Conservation (phyloP, 768 basidiomycete species). For the Mycena albidolilacea region DNA sequence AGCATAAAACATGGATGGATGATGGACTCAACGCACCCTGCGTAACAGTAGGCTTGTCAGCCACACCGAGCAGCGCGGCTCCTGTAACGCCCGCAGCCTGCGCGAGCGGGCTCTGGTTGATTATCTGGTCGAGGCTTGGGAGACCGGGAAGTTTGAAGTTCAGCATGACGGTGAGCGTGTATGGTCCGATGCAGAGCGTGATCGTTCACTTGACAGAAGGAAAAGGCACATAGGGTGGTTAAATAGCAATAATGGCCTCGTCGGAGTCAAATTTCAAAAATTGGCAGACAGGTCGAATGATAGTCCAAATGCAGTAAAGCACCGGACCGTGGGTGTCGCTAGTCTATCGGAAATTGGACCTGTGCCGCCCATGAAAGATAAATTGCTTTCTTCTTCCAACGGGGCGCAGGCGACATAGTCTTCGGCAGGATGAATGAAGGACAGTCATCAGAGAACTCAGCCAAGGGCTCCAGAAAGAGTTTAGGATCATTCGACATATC, state of each 20-base stretch:
- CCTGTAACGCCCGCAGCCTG: conserved; percentile 29
- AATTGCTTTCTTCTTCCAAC: too few species aligned
- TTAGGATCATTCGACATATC: conserved; percentile 1
- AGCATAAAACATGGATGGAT: background rate
- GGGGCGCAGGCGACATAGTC: background rate
- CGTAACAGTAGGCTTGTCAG: conserved; percentile 30
- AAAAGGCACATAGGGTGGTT: background rate
- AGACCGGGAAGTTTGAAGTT: conserved; percentile 30
- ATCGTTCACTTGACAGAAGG: background rate
- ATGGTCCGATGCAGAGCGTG: background rate
- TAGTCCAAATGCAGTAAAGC: background rate
- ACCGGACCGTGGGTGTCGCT: background rate
- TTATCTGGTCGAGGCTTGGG: conserved; percentile 37
- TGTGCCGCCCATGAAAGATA: background rate
- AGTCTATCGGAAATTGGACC: background rate
- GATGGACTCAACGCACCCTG: conserved; percentile 20
- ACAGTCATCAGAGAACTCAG: background rate
- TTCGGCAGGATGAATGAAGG: conserved; percentile 17
- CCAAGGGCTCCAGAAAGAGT: background rate
- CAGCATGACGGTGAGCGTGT: conserved; percentile 14
- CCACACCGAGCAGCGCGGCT: conserved; percentile 33
- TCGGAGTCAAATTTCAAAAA: too few species aligned
- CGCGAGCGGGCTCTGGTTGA: conserved; percentile 36
- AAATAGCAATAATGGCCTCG: background rate
- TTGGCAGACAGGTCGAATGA: background rate